A percentile compares a stretch with the other conserved stretches of the same genome.
Evolutionary conservation across 2,329 filamentous ascomycete species (phyloP).

Genomic region (Chrysosphaeria jannelii): DNA sequence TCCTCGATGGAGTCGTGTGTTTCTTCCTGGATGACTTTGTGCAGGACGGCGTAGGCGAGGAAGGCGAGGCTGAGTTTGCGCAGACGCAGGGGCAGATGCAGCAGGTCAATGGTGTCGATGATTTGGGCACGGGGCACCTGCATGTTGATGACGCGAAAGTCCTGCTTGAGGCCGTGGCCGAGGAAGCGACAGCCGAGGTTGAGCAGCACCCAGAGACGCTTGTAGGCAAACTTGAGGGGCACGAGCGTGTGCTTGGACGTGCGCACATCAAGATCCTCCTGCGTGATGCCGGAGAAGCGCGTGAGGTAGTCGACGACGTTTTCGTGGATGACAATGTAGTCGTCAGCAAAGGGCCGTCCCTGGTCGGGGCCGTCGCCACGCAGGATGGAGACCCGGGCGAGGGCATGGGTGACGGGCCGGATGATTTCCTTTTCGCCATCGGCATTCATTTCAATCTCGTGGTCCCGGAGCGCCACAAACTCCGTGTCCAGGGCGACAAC

Average conservation of each 20-base stretch:
- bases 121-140: conserved; percentile 74
- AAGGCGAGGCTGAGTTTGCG: conserved; percentile 81
- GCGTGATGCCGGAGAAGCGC: conserved; percentile 69
- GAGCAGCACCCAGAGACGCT: conserved; percentile 88
- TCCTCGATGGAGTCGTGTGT: conserved; percentile 93
- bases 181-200: conserved; percentile 87
- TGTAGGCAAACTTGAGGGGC: conserved; percentile 73
- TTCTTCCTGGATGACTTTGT: conserved; percentile 77
- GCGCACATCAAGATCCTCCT: conserved; percentile 54
- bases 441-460: conserved; percentile 87
- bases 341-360: conserved; percentile 75
- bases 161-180: conserved; percentile 74
- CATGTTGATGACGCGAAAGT: conserved; percentile 96
- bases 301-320: conserved; percentile 88
- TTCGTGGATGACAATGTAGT: conserved; percentile 81
- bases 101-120: conserved; percentile 80
- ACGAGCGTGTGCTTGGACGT: conserved; percentile 61
- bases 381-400: conserved; percentile 79
- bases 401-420: conserved; percentile 61
- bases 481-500: conserved; percentile 84
- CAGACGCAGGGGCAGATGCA: conserved; percentile 51
- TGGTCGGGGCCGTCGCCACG: conserved; percentile 51
- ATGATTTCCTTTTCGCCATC: conserved; percentile 83
- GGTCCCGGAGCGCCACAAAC: conserved; percentile 75
- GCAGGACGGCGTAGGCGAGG: conserved; percentile 67